Conservation (phyloP, 2,329 filamentous ascomycete genomes). For the Reticulascus tulasneorum region DNA sequence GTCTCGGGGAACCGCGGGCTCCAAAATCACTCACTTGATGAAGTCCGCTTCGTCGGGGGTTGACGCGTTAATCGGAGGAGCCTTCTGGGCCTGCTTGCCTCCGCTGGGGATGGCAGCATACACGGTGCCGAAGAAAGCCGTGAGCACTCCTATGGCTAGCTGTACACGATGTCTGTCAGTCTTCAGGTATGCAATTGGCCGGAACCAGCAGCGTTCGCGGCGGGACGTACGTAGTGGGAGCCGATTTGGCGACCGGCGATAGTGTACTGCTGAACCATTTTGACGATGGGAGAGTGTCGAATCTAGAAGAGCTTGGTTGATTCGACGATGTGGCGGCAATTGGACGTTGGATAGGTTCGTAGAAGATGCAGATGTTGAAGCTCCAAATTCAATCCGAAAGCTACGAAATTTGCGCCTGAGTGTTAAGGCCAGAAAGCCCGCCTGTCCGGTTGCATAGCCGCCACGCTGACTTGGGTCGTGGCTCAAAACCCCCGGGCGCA, state of each 20-base stretch:
- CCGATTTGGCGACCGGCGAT: constrained; percentile 57
- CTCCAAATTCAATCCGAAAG: constrained; percentile 17
- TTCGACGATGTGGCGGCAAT: constrained; percentile 23
- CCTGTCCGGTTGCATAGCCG: too few relatives aligned
- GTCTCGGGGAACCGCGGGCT: background rate
- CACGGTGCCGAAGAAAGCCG: constrained; percentile 30
- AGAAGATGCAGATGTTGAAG: constrained; percentile 12
- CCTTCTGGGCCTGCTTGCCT: constrained; percentile 39
- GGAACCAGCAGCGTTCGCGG: constrained; percentile 8
- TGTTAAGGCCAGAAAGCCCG: constrained; percentile 1
- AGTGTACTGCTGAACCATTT: constrained; percentile 48
- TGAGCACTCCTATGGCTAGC: constrained; percentile 56
- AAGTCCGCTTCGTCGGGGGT: constrained; percentile 61
- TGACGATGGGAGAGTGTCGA: constrained; percentile 26
- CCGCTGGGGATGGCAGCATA: constrained; percentile 41
- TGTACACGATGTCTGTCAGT: constrained; percentile 24
- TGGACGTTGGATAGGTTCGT: constrained; percentile 17
- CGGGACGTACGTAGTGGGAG: constrained; percentile 55
- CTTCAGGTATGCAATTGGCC: constrained; percentile 3
- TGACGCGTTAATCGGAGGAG: constrained; percentile 59
- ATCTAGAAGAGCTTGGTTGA: constrained; percentile 21
- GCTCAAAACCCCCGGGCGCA: too few relatives aligned
- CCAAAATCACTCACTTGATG: constrained; percentile 50
- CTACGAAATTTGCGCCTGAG: constrained; percentile 7
- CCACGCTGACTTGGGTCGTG: too few relatives aligned